These are phyloP conservation scores for Theileria parva DNA, from an alignment of 169 alveolate genomes.

Conservation along the genomic window DNA sequence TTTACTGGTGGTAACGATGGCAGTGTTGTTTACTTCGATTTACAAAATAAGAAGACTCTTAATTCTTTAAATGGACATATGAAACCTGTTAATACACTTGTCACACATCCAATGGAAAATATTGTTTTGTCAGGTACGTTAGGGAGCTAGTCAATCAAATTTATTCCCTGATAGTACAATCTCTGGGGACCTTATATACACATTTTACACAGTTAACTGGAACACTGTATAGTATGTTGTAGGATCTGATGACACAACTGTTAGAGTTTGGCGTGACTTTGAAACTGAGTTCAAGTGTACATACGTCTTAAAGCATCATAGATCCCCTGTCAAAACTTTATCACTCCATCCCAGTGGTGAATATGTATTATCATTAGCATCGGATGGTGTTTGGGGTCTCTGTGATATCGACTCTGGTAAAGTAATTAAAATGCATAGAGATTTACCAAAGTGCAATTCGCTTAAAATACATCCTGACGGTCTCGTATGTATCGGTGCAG, in stretches of 20 bases:
- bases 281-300: slow-evolving; percentile 61
- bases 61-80: slow-evolving; percentile 69
- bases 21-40: slow-evolving; percentile 70
- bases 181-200: too few relatives aligned
- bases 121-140: slow-evolving; percentile 33
- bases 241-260: slow-evolving; percentile 79
- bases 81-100: slow-evolving; percentile 69
- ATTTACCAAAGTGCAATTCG: slow-evolving; percentile 66
- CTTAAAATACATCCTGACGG: slow-evolving; percentile 86
- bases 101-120: slow-evolving; percentile 66
- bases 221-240: slow-evolving; percentile 12
- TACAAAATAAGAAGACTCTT: slow-evolving; percentile 59
- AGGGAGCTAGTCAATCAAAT: background rate
- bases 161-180: too few relatives aligned
- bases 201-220: too few relatives aligned
- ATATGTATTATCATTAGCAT: slow-evolving; percentile 68
- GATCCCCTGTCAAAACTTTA: slow-evolving; percentile 66
- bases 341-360: slow-evolving; percentile 84
- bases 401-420: slow-evolving; percentile 75
- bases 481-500: slow-evolving; percentile 78
- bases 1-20: slow-evolving; percentile 86
- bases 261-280: slow-evolving; percentile 73
- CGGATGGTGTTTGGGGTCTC: slow-evolving; percentile 79
- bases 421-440: slow-evolving; percentile 67
- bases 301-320: slow-evolving; percentile 71